Evolutionary conservation across 148 eudicot genomes (phyloP).

Genomic region (Cornus controversa): DNA sequence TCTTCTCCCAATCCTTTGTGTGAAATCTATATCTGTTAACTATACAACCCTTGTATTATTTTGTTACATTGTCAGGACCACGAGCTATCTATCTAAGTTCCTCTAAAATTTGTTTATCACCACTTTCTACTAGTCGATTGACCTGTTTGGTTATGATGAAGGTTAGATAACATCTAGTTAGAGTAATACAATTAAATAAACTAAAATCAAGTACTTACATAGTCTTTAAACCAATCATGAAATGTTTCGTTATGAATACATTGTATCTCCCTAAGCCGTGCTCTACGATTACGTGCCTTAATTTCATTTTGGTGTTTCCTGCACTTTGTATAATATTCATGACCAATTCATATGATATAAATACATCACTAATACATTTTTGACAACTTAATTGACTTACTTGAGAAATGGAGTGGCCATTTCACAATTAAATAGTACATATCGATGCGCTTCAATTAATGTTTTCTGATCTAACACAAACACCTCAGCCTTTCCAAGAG

Average conservation of each 20-base stretch:
- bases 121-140: no score
- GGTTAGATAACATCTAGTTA: no score
- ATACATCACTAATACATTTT: no score
- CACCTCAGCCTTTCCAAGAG: conserved; percentile 1
- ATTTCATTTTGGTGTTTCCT: no score
- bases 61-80: no score
- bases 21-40: conserved; percentile 15
- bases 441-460: neutral
- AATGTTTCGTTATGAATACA: no score
- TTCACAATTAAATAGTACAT: conserved; percentile 19
- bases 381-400: neutral
- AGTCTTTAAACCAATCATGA: no score
- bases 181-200: no score
- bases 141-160: neutral
- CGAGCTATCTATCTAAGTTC: conserved; percentile 5
- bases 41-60: no score
- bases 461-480: conserved; percentile 1
- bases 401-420: neutral
- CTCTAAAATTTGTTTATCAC: neutral
- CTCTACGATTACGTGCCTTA: no score
- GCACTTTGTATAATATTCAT: neutral
- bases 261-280: no score
- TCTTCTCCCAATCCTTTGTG: neutral
- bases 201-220: no score
- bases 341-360: neutral